Base-by-base conservation (phyloP, 2,329 filamentous ascomycete genomes). In the Aureobasidium namibiae region DNA sequence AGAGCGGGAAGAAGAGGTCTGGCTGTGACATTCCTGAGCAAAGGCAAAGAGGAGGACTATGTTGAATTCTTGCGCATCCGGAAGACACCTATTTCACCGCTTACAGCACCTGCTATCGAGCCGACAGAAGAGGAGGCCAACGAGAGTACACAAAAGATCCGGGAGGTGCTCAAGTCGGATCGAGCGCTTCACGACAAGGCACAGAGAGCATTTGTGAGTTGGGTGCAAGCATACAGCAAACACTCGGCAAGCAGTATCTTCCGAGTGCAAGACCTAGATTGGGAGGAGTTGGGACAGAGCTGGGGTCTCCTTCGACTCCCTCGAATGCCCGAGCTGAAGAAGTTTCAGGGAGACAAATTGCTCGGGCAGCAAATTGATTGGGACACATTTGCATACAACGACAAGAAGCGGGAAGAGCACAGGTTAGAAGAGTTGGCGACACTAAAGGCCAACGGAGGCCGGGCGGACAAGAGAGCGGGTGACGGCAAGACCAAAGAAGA, bases 241-340 rank as follows among this genome's bases (percentile, higher is more conserved):
- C 94, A 97, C 68, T 85, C 92, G 65, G 91, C 92, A 1, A 87
- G 84, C 61, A 95, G 90, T 67, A 97, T 99, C 65, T 99, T 99
- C 77, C 84, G 88, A 11, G 78, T 90, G 2, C 72, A 80, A 3
- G 90, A 95, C 67, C 79, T 96, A 16, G 87, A 96, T 71, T 99
- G 94, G 94, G 76, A 81, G 5, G 87, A 91, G 56, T 79, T 94
- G 0, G 92, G 86, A 0, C 79, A 84, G 57, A 88, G 87, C 0
- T 99, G 92, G 90, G 94, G 90, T 1, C 78, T 99, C 0, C 78
- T 96, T 2, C 86, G 86, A 53, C 80, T 97, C 63, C 94, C 94
- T 4, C 90, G 88, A 69, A 99, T 99, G 94, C 92, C 94, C 0
- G 94, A 99, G 72, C 76, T 77, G 23, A 78, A 76, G 64, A 73